Conservation (phyloP, 1,139 yeast species). For the Nakaseomyces uthaithaninus region DNA sequence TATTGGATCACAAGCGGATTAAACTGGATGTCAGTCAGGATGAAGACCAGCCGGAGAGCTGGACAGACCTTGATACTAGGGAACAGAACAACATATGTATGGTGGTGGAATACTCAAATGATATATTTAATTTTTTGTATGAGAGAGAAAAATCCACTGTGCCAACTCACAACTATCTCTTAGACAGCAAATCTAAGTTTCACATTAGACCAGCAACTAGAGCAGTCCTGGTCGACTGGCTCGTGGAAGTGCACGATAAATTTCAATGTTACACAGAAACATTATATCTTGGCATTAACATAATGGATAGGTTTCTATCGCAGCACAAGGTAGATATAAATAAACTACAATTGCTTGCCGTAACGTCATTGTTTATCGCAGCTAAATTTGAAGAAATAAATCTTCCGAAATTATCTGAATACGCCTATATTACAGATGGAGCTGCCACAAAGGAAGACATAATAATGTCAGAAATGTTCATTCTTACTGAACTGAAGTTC, state of each 20-base stretch:
- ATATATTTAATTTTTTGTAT: constrained; percentile 70
- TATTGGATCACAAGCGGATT: constrained; percentile 14
- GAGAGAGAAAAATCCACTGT: constrained; percentile 61
- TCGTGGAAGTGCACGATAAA: constrained; percentile 82
- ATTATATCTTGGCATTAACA: constrained; percentile 72
- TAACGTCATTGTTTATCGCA: constrained; percentile 82
- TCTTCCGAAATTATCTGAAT: constrained; percentile 80
- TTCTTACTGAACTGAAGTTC: constrained; percentile 66
- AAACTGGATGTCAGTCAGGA: constrained; percentile 15
- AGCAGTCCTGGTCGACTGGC: constrained; percentile 86
- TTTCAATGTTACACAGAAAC: constrained; percentile 86
- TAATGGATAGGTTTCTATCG: constrained; percentile 86
- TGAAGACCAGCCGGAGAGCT: constrained; percentile 31
- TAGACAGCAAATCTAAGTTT: constrained; percentile 36
- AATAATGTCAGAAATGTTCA: constrained; percentile 75
- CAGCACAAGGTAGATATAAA: constrained; percentile 68
- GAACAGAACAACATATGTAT: constrained; percentile 80
- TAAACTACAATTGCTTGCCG: constrained; percentile 80
- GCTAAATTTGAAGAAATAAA: constrained; percentile 95
- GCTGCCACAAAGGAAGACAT: constrained; percentile 82
- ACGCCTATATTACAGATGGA: constrained; percentile 80
- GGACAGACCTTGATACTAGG: constrained; percentile 75
- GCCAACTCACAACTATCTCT: constrained; percentile 64
- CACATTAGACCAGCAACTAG: constrained; percentile 74
- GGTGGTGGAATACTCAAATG: constrained; percentile 85